These are phyloP conservation scores for Hondaea fermentalgiana DNA, from an alignment of 108 stramenopile species.

Conservation along the genomic window DNA sequence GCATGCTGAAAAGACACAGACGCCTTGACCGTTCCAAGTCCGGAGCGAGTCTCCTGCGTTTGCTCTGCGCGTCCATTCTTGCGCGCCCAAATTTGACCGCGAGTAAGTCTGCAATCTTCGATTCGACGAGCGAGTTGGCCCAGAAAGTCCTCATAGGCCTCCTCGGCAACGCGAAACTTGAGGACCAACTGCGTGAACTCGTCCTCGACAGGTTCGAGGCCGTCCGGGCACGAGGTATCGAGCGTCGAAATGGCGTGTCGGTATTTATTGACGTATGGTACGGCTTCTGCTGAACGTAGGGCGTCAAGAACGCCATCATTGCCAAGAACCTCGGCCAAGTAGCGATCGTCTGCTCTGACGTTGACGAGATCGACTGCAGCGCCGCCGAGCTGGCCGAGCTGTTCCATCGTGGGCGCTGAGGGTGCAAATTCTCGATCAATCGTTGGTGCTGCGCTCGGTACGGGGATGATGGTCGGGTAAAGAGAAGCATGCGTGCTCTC, in stretches of 20 bases:
- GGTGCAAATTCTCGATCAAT: neutral
- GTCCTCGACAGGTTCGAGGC: neutral
- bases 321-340: slow-evolving; percentile 23
- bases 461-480: neutral
- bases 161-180: neutral
- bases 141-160: neutral
- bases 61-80: neutral
- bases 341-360: neutral
- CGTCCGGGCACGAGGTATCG: neutral
- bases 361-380: neutral
- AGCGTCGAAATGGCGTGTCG: neutral
- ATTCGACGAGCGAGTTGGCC: neutral
- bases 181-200: neutral
- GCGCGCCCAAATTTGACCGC: neutral
- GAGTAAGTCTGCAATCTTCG: neutral
- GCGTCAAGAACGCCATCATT: slow-evolving; percentile 30
- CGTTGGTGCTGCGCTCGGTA: neutral
- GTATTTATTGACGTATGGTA: neutral
- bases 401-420: neutral
- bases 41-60: neutral
- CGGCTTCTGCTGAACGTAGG: neutral
- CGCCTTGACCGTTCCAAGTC: neutral
- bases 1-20: neutral
- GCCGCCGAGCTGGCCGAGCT: neutral
- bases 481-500: neutral